Percentiles rank a stretch among this genome's conserved stretches.
Conservation (phyloP, 2,329 filamentous ascomycete species). For the Diaporthe sp. region DNA sequence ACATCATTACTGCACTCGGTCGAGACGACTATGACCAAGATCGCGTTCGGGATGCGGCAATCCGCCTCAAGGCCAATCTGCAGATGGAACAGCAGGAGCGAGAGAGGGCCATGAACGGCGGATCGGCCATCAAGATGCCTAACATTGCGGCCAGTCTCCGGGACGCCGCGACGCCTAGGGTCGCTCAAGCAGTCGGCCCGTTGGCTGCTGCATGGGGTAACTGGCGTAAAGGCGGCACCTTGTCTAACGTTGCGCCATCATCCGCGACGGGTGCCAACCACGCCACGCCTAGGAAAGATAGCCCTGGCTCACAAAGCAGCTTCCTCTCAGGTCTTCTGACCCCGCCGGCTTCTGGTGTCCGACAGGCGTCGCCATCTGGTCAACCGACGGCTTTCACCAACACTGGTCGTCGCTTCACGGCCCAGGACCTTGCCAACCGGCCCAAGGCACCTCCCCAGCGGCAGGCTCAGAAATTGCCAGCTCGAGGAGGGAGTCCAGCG, state of each 20-base stretch:
- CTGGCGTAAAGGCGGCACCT: constrained; percentile 81
- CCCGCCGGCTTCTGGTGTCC: constrained; percentile 83
- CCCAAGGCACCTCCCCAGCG: constrained; percentile 51
- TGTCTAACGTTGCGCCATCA: constrained; percentile 65
- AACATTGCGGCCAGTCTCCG: constrained; percentile 83
- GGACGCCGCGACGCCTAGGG: constrained; percentile 83
- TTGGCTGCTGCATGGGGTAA: constrained; percentile 95
- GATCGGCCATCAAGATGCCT: constrained; percentile 76
- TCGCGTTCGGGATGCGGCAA: constrained; percentile 88
- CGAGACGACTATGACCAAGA: constrained; percentile 82
- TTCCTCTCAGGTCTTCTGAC: constrained; percentile 88
- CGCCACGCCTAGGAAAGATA: constrained; percentile 73
- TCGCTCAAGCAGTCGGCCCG: constrained; percentile 84
- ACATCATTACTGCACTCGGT: constrained; percentile 86
- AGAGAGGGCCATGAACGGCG: constrained; percentile 83
- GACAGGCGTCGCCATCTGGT: constrained; percentile 67
- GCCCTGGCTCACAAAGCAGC: constrained; percentile 65
- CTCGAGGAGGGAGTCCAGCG: constrained; percentile 57
- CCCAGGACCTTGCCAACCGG: constrained; percentile 62
- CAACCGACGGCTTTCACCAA: constrained; percentile 70
- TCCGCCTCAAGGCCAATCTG: constrained; percentile 91
- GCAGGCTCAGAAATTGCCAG: constrained; percentile 57
- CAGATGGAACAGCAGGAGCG: constrained; percentile 99
- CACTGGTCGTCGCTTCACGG: constrained; percentile 71
- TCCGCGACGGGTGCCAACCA: constrained; percentile 51